Base-by-base conservation (phyloP, 2,329 filamentous ascomycete species). In the Phialocephala sp. region DNA sequence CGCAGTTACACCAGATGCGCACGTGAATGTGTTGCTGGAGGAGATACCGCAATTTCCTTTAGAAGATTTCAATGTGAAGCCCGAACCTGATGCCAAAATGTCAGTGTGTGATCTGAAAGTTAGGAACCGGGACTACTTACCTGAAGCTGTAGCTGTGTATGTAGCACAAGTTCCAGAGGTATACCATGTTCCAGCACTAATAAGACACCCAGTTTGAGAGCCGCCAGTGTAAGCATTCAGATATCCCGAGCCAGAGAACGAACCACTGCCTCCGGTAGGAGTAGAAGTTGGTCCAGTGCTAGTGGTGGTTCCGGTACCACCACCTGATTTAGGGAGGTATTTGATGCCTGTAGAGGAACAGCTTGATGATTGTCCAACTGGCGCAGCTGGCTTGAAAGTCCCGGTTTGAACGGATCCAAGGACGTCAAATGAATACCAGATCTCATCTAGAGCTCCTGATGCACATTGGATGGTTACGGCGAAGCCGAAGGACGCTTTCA, bases 161-260 rank as follows among this genome's bases (percentile, higher is more conserved):
- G 85, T 89, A 0, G 89, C 90, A 73, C 89, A 91, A 0, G 88
- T 89, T 1, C 89, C 89, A 1, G 81, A 83, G 0, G 83, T 82
- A 73, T 89, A 92, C 90, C 89, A 92, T 0, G 84, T 86, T 0
- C 90, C 90, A 11, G 78, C 81, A 63, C 84, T 84, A 73, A 91
- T 92, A 65, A 92, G 82, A 71, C 89, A 92, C n/a, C 90, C 89
- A 8, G 80, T 82, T 57, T 79, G 74, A n/a, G 73, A 74, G 3
- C 84, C 82, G 20, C 78, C 76, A 4, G 81, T 79, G 32, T 81
- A 73, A 2, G 89, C 87, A 62, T 88, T 83, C 47, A 91, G 75
- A 70, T 83, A 85, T 0, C 89, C 89, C 37, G 79, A 82, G 1
- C 88, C 88, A n/a, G 79, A 76, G 60, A 79, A 78, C 35, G 72